phyloP scores from a whole-genome alignment of 495 filamentous ascomycete genomes.

The Astrocystis sublimbata region DNA sequence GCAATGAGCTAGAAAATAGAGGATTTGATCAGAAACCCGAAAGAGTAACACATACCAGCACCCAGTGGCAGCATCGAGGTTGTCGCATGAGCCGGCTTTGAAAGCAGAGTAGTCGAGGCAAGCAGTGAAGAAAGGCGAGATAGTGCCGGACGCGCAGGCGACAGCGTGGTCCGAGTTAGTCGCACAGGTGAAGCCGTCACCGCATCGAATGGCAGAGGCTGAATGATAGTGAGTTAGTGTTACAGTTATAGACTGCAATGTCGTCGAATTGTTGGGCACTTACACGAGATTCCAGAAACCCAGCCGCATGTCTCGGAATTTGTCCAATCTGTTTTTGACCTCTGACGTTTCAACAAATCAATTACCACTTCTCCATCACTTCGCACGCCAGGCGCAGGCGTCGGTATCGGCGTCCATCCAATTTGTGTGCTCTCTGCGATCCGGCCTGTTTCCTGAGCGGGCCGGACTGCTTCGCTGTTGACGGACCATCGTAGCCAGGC shows the following conservation, averaged over 20 bases:
- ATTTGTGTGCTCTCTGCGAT: background rate
- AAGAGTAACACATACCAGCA: constrained; percentile 39
- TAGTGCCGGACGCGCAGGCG: constrained; percentile 29
- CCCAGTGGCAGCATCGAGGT: constrained; percentile 28
- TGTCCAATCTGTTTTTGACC: constrained; percentile 26
- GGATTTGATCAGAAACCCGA: background rate
- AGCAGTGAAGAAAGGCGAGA: constrained; percentile 30
- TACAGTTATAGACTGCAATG: background rate
- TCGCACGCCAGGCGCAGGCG: constrained; percentile 20
- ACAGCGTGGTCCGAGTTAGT: constrained; percentile 38
- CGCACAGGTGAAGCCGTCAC: constrained; percentile 29
- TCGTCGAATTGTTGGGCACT: constrained; percentile 13
- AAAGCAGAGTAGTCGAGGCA: constrained; percentile 40
- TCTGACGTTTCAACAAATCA: constrained; percentile 18
- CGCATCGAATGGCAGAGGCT: constrained; percentile 17
- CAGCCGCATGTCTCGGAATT: constrained; percentile 42
- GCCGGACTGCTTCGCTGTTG: constrained; percentile 10
- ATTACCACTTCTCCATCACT: constrained; percentile 17
- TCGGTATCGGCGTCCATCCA: constrained; percentile 32
- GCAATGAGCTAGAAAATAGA: background rate
- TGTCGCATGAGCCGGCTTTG: constrained; percentile 24
- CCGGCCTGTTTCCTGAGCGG: constrained; percentile 20
- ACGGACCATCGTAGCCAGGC: constrained; percentile 27
- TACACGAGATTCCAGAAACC: constrained; percentile 32
- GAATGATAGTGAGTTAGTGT: background rate